phyloP scores from a whole-genome alignment of 306 rosid species.

The Casuarina glauca region DNA sequence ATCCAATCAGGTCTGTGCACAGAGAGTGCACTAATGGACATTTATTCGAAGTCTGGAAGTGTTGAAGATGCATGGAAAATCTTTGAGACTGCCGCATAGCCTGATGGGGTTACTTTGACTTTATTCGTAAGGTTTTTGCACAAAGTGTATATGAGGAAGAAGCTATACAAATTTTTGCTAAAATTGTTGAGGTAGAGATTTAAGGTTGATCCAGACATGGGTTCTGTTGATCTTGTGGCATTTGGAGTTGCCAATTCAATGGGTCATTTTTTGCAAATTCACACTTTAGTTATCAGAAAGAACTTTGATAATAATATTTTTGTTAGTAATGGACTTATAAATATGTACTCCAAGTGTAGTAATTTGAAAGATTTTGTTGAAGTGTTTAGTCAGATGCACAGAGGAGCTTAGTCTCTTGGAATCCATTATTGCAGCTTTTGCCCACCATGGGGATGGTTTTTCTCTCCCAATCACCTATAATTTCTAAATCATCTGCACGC shows the following conservation, averaged over 20 bases:
- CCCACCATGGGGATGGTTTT: constrained; percentile 74
- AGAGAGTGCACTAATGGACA: constrained; percentile 89
- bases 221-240: constrained; percentile 83
- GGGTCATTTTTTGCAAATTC: constrained; percentile 70
- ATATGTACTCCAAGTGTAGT: constrained; percentile 91
- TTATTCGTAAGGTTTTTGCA: constrained; percentile 79
- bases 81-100: constrained; percentile 67
- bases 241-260: constrained; percentile 74
- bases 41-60: constrained; percentile 79
- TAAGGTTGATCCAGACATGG: constrained; percentile 62
- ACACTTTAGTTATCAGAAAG: constrained; percentile 58
- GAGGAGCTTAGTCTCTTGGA: constrained; percentile 75
- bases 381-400: constrained; percentile 54
- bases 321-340: constrained; percentile 81
- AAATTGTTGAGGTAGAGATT: constrained; percentile 63
- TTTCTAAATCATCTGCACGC: constrained; percentile 44
- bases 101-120: constrained; percentile 79
- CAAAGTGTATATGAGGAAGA: constrained; percentile 84
- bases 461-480: background rate
- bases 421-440: constrained; percentile 86
- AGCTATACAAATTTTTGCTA: constrained; percentile 70
- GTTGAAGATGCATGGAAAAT: constrained; percentile 69
- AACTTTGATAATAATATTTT: constrained; percentile 59
- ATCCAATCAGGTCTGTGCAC: constrained; percentile 66
- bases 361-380: constrained; percentile 57